These are phyloP conservation scores for Colletotrichum sp. DNA, from an alignment of 2,329 filamentous ascomycete genomes.

Conservation along the genomic window DNA sequence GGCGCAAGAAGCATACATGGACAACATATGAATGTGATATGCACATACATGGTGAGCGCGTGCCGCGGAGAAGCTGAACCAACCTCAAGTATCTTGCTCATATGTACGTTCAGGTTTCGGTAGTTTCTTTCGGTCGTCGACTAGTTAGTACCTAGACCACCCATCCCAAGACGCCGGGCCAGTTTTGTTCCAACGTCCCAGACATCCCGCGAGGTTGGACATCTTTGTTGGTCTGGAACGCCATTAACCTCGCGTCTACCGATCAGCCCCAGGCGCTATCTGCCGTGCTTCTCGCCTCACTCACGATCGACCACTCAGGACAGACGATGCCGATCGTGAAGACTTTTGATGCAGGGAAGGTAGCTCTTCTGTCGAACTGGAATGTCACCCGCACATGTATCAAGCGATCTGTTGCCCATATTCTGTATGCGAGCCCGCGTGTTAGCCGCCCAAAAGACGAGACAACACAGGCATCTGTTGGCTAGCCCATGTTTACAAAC, in stretches of 20 bases:
- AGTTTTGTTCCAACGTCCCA: neutral
- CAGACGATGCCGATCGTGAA: neutral
- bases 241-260: neutral
- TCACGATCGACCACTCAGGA: neutral
- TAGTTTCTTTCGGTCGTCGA: neutral
- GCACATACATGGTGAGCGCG: neutral
- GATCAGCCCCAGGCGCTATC: conserved; percentile 1
- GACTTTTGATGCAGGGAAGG: neutral
- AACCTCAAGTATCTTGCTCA: neutral
- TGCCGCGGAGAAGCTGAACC: neutral
- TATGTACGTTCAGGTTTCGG: neutral
- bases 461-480: neutral
- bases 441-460: neutral
- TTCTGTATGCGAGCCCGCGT: neutral
- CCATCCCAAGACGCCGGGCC: neutral
- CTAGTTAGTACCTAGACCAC: neutral
- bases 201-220: neutral
- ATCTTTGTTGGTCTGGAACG: neutral
- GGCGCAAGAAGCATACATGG: neutral
- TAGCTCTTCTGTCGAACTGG: neutral
- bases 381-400: neutral
- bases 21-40: neutral
- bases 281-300: neutral
- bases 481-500: neutral
- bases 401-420: neutral